Base-by-base conservation (phyloP, 106 monocot genomes). In the Narthecium ossifragum region DNA sequence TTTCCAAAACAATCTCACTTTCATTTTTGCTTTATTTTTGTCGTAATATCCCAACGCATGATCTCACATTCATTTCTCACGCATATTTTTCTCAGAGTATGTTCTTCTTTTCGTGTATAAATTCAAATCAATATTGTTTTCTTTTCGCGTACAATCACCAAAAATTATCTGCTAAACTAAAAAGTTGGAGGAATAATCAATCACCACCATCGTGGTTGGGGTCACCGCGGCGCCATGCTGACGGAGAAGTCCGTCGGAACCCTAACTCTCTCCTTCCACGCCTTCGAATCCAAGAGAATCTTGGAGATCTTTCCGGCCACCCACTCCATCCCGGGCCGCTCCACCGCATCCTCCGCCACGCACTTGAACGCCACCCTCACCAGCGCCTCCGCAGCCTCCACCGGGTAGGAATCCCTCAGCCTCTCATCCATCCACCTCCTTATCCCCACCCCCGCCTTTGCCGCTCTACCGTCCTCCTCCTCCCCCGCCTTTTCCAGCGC, bases 401-500 rank as follows among this genome's bases (percentile, higher is more conserved):
- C 65, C 2, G 77, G 77, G 30, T 66, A 77, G 4, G 77, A 77
- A 37, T 70, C 77, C 39, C 39, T 33, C 54, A 77, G 46, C 33
- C 77, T 22, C 37, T 47, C 39, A 31, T 77, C 77, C 32, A 70
- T 39, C 77, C 77, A 77, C 66, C 66, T 49, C 28, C 70, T 50
- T 15, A 71, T n/a, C n/a, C 23, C 54, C 59, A 33, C 26, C 37
- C 53, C 51, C 32, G 8, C 38, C 34, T 30, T 29, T 55, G 68
- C 31, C 17, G 52, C 22, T 50, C 63, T 34, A 58, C 59, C 59
- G 47, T n/a, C 63, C 41, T 15, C 39, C 41, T n/a, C 58, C 9
- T 15, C 58, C 0, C 49, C 23, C 13, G 14, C 31, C 5, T 26
- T 2, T 33, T 53, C 66, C 47, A 75, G 15, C 74, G 52, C 36